Evolutionary conservation across 1,139 yeast species (phyloP), one percentile per base, ranked within the genome.

Genomic region (Suhomyces bokatorum): DNA sequence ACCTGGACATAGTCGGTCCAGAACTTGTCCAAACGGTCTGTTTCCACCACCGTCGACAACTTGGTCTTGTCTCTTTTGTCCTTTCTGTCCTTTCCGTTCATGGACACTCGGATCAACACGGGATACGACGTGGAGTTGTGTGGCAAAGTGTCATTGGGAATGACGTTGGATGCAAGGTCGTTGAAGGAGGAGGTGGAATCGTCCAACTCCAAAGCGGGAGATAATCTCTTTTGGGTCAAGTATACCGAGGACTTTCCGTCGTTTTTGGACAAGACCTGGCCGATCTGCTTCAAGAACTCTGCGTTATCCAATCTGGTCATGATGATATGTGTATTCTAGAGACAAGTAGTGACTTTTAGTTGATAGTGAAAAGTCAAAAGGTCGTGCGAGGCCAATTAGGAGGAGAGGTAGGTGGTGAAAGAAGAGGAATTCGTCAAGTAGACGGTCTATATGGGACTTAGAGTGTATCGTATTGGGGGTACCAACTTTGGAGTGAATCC

Each of bases 1-100:
- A 78, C 78, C 37, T 78, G 81, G 1, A 86, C 69, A 61, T 87
- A 87, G 34, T 79, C 80, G 32, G 65, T 63, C 95, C 95, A 87
- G 59, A 87, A 87, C 50, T 68, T 67, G 47, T 82, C 86, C 53
- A 87, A 67, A 15, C 75, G 67, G 4, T 70, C 75, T 0, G 78
- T 66, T 35, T 75, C 77, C 26, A 88, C 88, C 16, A 81, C 78
- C 0, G 96, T 87, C 8, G 87, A 78, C 37, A 80, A 62, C 58
- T 84, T 85, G 33, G 62, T 56, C 58, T 82, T 81, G 46, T 69
- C 67, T 32, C 66, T 61, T 52, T 77, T 73, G 48, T 70, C 67
- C 43, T 54, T 55, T 30, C 46, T 54, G 22, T 55, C 59, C 31
- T 56, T 55, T n/a, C 88, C 88, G 57, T 85, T 80, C 33, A 88